Conservation (phyloP, 2,329 filamentous ascomycete genomes). For the Penicillium sp. region DNA sequence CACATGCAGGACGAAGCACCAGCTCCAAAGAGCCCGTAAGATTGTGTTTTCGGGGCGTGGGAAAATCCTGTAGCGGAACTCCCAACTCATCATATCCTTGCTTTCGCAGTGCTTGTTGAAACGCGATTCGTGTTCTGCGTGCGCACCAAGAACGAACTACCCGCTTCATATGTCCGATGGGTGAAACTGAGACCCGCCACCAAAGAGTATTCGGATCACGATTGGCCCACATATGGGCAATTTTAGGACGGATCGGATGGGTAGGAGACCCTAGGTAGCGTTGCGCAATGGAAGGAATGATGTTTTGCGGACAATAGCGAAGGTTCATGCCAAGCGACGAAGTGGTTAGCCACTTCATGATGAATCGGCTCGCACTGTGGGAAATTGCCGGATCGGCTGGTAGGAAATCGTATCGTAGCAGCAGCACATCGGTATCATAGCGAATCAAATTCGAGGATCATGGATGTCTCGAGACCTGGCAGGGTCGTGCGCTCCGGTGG, state of each 20-base stretch:
- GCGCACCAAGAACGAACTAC: constrained; percentile 50
- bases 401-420: background rate
- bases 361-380: background rate
- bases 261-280: constrained; percentile 29
- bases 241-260: constrained; percentile 41
- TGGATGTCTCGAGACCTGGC: constrained; percentile 1
- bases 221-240: constrained; percentile 36
- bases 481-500: background rate
- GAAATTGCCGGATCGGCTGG: background rate
- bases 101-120: constrained; percentile 47
- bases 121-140: constrained; percentile 47
- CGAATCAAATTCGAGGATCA: constrained; percentile 4
- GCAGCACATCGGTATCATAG: constrained; percentile 18
- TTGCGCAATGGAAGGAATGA: constrained; percentile 29
- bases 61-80: constrained; percentile 5
- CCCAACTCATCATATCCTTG: constrained; percentile 46
- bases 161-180: constrained; percentile 35
- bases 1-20: constrained; percentile 11
- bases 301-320: constrained; percentile 24
- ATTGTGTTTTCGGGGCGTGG: constrained; percentile 2
- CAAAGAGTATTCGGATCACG: constrained; percentile 48
- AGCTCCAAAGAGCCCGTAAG: constrained; percentile 43
- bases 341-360: constrained; percentile 19
- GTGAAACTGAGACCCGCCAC: constrained; percentile 45
- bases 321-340: constrained; percentile 23